Conservation (phyloP, 2,329 filamentous ascomycete genomes). For the Fonsecaea monophora region DNA sequence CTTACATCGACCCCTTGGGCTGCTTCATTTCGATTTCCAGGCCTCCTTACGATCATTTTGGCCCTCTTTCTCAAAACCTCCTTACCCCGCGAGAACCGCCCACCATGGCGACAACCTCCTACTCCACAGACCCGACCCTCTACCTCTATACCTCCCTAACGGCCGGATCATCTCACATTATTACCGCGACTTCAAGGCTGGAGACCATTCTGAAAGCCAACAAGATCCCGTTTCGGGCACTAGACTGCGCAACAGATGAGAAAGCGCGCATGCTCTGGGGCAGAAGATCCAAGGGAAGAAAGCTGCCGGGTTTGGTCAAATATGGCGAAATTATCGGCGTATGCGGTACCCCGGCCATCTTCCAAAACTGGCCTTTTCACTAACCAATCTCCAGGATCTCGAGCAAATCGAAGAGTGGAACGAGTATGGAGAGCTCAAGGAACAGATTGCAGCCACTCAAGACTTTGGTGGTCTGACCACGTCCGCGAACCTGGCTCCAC, state of each 20-base stretch:
- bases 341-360: constrained; percentile 51
- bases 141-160: constrained; percentile 98
- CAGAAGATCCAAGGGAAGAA: constrained; percentile 81
- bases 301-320: constrained; percentile 87
- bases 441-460: constrained; percentile 68
- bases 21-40: not conserved
- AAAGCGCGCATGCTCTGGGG: constrained; percentile 89
- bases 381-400: constrained; percentile 69
- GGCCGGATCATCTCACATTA: constrained; percentile 91
- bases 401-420: constrained; percentile 99
- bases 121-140: constrained; percentile 68
- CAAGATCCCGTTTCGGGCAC: constrained; percentile 87
- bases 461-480: constrained; percentile 41
- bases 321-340: constrained; percentile 85
- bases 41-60: not conserved
- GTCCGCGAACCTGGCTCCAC: constrained; percentile 20
- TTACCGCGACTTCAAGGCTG: constrained; percentile 92
- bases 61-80: constrained; percentile 6
- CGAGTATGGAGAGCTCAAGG: constrained; percentile 92
- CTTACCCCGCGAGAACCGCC: not conserved
- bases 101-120: constrained; percentile 33
- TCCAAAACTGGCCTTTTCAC: constrained; percentile 5
- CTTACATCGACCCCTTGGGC: not conserved
- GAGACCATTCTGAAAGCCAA: constrained; percentile 97
- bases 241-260: constrained; percentile 90